phyloP scores from a whole-genome alignment of 2,329 filamentous ascomycete genomes.

The Fusarium sp. region DNA sequence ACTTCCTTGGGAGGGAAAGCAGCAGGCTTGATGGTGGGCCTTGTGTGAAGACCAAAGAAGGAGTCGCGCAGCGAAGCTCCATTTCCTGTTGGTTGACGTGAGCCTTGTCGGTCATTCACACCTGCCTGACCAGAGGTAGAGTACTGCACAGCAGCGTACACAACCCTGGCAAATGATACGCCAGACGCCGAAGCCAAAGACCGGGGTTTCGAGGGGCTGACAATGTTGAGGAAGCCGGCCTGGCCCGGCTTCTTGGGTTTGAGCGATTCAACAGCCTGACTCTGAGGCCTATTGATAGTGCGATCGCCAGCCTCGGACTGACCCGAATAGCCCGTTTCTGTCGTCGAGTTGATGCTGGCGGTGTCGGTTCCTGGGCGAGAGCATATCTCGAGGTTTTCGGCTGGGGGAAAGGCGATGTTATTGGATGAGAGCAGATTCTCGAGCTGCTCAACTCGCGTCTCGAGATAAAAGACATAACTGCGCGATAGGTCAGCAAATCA shows the following conservation, averaged over 20 bases:
- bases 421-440: conserved; percentile 80
- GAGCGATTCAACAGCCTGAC: conserved; percentile 49
- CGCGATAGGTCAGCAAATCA: conserved; percentile 36
- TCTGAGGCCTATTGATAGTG: conserved; percentile 43
- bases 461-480: conserved; percentile 95
- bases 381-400: conserved; percentile 75
- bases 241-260: conserved; percentile 52
- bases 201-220: conserved; percentile 81
- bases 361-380: conserved; percentile 61
- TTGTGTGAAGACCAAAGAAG: conserved; percentile 96
- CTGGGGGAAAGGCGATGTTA: conserved; percentile 77
- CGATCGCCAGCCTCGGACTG: conserved; percentile 49
- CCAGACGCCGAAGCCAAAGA: conserved; percentile 89
- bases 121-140: conserved; percentile 73
- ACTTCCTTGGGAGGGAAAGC: conserved; percentile 84
- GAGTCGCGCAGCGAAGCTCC: conserved; percentile 92
- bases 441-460: conserved; percentile 85
- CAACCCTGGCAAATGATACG: conserved; percentile 93
- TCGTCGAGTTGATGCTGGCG: conserved; percentile 47
- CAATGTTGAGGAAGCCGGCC: conserved; percentile 76
- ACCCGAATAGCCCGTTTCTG: conserved; percentile 51
- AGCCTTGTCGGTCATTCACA: conserved; percentile 40
- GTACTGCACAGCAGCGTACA: conserved; percentile 91
- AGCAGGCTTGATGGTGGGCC: conserved; percentile 86
- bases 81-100: conserved; percentile 47